Percentiles rank a stretch among this genome's conserved stretches.
These are phyloP conservation scores for Paecilomyces niveus DNA, from an alignment of 2,329 filamentous ascomycete genomes.

Conservation along the genomic window DNA sequence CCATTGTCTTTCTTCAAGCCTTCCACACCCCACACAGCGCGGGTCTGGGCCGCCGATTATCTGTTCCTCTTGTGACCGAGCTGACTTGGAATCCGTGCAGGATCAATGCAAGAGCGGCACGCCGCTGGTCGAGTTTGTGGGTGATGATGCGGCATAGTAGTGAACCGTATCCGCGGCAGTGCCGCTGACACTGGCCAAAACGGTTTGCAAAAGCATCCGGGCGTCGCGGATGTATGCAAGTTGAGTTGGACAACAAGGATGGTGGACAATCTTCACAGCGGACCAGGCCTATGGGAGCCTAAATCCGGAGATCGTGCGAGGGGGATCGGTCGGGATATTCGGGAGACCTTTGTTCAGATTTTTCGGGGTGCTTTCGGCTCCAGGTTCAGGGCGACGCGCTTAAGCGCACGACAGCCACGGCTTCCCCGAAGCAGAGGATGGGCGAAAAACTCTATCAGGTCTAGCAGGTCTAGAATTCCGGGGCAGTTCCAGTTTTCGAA, in stretches of 20 bases:
- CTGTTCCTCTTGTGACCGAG: neutral
- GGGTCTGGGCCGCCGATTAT: neutral
- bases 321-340: neutral
- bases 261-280: neutral
- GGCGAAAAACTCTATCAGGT: neutral
- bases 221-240: neutral
- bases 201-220: neutral
- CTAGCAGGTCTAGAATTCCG: neutral
- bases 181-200: too few species aligned
- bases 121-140: slow-evolving; percentile 66
- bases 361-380: neutral
- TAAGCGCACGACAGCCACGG: neutral
- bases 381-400: neutral
- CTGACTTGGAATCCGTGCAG: slow-evolving; percentile 35
- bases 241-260: neutral
- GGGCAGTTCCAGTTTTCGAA: neutral
- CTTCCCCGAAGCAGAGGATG: neutral
- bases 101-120: slow-evolving; percentile 75
- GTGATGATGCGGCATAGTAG: slow-evolving; percentile 17
- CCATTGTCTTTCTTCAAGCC: neutral
- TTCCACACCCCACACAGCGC: slow-evolving; percentile 7
- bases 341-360: neutral
- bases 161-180: neutral
- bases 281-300: neutral
- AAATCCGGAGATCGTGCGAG: neutral